Evolutionary conservation across 2,329 filamentous ascomycete genomes (phyloP), one percentile per base, ranked within the genome.

Genomic region (Curvularia sp.): DNA sequence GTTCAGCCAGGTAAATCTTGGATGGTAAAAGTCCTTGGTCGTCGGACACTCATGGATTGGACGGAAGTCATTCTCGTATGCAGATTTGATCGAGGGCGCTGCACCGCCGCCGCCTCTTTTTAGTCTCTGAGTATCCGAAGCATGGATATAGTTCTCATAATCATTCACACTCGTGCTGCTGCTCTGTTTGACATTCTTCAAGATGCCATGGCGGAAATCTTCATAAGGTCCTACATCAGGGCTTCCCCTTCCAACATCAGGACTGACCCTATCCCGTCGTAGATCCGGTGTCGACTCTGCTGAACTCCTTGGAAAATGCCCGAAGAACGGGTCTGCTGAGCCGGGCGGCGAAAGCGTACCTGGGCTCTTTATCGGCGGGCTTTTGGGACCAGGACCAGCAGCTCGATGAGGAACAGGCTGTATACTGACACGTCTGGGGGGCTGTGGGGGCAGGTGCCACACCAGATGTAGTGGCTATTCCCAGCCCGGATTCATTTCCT

Each of bases 1-100:
- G 5, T 78, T 77, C 9, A 88, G 75, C 83, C 84, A 88, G 5
- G 73, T 71, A n/a, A 70, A 71, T 3, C 73, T 67, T 5, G 72
- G 72, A 10, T 75, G 70, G 51, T 79, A 78, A 49, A 80, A 79
- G 54, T 77, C 73, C 51, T 67, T 67, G 4, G 68, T 57, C 8
- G 77, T 76, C 4, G 77, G 75, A 51, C 77, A 79, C 41, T 74
- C 73, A 19, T 76, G 67, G 1, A 59, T 66, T 9, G 77, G 77
- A 19, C 64, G 67, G 55, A 79, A 79, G 19, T 73, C 69, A 48
- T 57, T 73, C 42, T 76, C 72, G 57, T 76, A 77, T 3, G 72
- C 74, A 1, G 75, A 77, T 41, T 70, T 70, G 42, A 75, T 68
- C 2, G 74, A 77, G 7, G 68, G 70, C 9, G 72, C 65, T 1